Conservation (phyloP, 2,329 filamentous ascomycete genomes). For the Curvularia eragrostidis region DNA sequence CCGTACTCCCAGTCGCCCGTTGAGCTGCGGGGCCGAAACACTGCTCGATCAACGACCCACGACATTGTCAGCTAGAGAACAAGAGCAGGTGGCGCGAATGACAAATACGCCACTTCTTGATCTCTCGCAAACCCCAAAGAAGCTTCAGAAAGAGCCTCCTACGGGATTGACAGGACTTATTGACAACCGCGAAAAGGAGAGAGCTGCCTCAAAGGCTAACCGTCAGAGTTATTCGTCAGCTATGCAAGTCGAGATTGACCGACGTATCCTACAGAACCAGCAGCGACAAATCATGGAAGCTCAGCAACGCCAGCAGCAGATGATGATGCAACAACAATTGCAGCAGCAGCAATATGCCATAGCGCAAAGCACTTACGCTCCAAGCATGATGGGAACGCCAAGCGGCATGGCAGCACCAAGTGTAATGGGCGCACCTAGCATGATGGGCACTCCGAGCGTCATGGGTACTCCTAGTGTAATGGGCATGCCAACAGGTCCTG, state of each 20-base stretch:
- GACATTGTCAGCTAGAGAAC: conserved; percentile 82
- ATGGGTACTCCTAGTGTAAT: conserved; percentile 33
- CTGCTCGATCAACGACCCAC: conserved; percentile 62
- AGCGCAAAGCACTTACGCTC: conserved; percentile 33
- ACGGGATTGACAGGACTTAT: conserved; percentile 77
- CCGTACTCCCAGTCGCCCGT: conserved; percentile 41
- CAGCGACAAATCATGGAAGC: conserved; percentile 36
- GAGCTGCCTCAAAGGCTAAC: conserved; percentile 48
- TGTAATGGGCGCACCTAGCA: conserved; percentile 33
- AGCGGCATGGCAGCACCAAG: conserved; percentile 25
- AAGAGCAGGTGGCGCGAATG: conserved; percentile 83
- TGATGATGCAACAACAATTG: conserved; percentile 37
- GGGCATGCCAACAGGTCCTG: conserved; percentile 25
- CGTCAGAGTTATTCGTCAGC: conserved; percentile 35
- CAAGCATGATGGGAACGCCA: conserved; percentile 34
- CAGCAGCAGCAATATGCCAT: conserved; percentile 35
- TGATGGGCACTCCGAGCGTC: conserved; percentile 28
- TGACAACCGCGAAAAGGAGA: conserved; percentile 79
- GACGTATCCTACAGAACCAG: conserved; percentile 42
- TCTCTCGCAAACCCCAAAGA: conserved; percentile 60
- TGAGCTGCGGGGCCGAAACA: conserved; percentile 60
- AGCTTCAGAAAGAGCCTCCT: conserved; percentile 50
- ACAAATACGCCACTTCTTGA: conserved; percentile 79
- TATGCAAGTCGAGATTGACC: conserved; percentile 48
- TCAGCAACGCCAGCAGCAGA: conserved; percentile 38